Base-by-base conservation (phyloP, 495 filamentous ascomycete genomes). In the Rhypophila decipiens region DNA sequence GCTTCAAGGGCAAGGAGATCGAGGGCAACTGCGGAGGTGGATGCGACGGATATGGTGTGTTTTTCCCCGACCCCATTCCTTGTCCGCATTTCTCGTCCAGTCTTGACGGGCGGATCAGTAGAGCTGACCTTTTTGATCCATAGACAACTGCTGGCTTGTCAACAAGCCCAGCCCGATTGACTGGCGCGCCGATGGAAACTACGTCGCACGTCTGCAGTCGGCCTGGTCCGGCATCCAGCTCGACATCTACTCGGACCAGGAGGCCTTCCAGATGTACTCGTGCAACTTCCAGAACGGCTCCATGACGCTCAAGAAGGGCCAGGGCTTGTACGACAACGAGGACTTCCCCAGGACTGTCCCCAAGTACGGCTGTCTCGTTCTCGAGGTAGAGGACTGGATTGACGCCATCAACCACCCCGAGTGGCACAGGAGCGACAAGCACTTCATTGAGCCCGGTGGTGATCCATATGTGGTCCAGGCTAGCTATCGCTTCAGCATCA, bases 321-420 rank as follows among this genome's bases (percentile, higher is more conserved):
- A 86, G 53, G 85, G 86, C 7, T 42, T 72, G 8, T 45, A 51
- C 46, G 60, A 64, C 53, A 55, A 69, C 37, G 21, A 46, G 3
- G 50, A 59, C 9, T 67, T 71, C 49, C 67, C 69, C 21, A 57
- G 76, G 17, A 73, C 67, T 18, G 74, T 80, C 40, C 70, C 82
- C 41, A 67, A 87, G 66, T 84, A 84, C 58, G 85, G 85, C 21
- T 91, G 85, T 58, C 40, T 88, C 40, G 85, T 88, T 21, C 72
- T 90, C 53, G 78, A 80, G 54, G 76, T 80, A 20, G 66, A 82
- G 69, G 77, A 83, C 58, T 91, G 81, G 79, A 90, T 91, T 56
- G 86, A 88, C 57, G 85, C 70, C 19, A 87, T 91, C 66, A 90
- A 90, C 63, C 70, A 89, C 47, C 86, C 86, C 7, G 70, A 86